Percentiles rank a stretch among this genome's conserved stretches.
phyloP scores from a whole-genome alignment of 495 filamentous ascomycete genomes.

The Aspergillus ostianus region DNA sequence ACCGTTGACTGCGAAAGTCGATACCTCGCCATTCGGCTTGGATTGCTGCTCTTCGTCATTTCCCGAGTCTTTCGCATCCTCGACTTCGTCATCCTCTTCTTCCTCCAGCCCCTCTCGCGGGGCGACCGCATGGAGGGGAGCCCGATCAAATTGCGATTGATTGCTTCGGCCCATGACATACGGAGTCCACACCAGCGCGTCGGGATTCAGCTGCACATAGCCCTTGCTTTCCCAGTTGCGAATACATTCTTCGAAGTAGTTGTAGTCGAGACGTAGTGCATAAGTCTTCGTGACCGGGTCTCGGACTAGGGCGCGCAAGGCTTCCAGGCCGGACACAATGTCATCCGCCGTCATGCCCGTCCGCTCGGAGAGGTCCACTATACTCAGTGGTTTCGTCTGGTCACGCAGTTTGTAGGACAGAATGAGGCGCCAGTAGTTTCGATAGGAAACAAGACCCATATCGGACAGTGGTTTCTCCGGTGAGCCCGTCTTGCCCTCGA shows the following conservation, averaged over 20 bases:
- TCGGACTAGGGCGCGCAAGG: constrained; percentile 79
- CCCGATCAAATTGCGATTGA: constrained; percentile 79
- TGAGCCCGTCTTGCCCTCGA: constrained; percentile 91
- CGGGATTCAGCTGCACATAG: constrained; percentile 80
- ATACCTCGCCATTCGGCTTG: constrained; percentile 16
- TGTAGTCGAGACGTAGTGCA: constrained; percentile 79
- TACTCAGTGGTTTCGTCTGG: constrained; percentile 65
- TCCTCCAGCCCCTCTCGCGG: constrained; percentile 70
- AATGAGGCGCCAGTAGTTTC: constrained; percentile 92
- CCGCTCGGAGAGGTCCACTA: constrained; percentile 78
- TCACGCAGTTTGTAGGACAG: constrained; percentile 76
- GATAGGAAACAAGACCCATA: constrained; percentile 94
- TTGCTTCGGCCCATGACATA: constrained; percentile 92
- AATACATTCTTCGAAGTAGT: constrained; percentile 81
- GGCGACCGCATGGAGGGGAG: constrained; percentile 82
- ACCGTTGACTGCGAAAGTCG: constrained; percentile 27
- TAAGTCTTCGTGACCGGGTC: constrained; percentile 88
- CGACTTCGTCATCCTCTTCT: constrained; percentile 54
- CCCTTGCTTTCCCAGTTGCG: constrained; percentile 81
- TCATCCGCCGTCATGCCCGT: constrained; percentile 97
- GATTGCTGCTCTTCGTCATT: constrained; percentile 32
- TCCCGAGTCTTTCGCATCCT: constrained; percentile 30
- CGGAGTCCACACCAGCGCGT: constrained; percentile 89
- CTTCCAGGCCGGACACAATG: constrained; percentile 89
- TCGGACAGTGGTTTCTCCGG: constrained; percentile 97